Percentiles rank a stretch among this genome's conserved stretches.
Evolutionary conservation across 208 protist genomes (phyloP).

Genomic region (Kentomonas sorsogonicus): DNA sequence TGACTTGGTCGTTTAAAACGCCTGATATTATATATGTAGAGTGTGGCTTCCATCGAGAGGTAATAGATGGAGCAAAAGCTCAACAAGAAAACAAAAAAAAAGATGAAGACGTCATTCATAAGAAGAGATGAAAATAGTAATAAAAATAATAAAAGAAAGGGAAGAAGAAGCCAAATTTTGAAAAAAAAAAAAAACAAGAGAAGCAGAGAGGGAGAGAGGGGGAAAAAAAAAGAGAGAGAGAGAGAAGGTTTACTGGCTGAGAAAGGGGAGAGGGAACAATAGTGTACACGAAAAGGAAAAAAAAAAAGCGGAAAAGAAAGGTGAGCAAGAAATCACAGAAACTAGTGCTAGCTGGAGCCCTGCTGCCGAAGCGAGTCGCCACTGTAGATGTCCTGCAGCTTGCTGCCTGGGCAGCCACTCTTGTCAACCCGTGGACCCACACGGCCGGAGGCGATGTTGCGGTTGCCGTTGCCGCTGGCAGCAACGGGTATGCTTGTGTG

Average conservation of each 20-base stretch:
- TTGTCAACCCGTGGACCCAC: no score
- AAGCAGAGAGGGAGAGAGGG: background rate
- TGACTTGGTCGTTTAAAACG: no score
- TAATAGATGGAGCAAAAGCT: background rate
- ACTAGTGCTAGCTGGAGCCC: no score
- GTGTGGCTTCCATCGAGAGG: background rate
- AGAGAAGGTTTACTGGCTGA: background rate
- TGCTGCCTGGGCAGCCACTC: no score
- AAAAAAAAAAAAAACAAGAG: slow-evolving; percentile 2
- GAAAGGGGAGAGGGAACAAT: slow-evolving; percentile 2
- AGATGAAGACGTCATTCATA: slow-evolving; percentile 1
- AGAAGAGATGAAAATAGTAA: slow-evolving; percentile 1
- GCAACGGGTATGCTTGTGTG: no score
- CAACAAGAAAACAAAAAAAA: slow-evolving; percentile 8
- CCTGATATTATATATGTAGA: no score
- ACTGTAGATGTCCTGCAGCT: no score
- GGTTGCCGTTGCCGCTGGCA: no score
- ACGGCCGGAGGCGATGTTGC: no score
- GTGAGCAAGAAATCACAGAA: background rate
- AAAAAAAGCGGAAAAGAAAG: slow-evolving; percentile 1
- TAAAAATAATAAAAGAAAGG: background rate
- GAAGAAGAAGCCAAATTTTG: background rate
- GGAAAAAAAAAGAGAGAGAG: slow-evolving; percentile 6
- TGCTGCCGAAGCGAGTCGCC: no score
- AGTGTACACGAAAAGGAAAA: background rate